A percentile compares a stretch with the other conserved stretches of the same genome.
phyloP scores from a whole-genome alignment of 2,329 filamentous ascomycete genomes.

The Cladosporium sp. region DNA sequence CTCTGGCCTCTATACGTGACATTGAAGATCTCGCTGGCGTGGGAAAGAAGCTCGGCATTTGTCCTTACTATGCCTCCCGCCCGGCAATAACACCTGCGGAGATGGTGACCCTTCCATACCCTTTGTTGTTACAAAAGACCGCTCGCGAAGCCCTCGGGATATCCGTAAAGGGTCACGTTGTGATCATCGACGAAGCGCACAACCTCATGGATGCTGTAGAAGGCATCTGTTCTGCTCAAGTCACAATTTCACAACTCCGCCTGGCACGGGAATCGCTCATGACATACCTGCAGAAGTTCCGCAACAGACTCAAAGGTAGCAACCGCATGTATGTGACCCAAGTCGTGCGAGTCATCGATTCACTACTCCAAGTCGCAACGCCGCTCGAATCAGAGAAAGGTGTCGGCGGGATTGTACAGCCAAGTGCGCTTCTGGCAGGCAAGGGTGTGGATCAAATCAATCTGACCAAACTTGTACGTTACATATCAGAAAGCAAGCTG shows the following conservation, averaged over 20 bases:
- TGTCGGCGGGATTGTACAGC: constrained; percentile 68
- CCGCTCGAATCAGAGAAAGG: constrained; percentile 29
- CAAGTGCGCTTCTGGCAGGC: constrained; percentile 71
- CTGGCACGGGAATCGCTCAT: constrained; percentile 74
- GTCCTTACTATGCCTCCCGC: constrained; percentile 95
- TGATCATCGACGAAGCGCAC: constrained; percentile 97
- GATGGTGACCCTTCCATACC: constrained; percentile 91
- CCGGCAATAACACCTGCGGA: constrained; percentile 73
- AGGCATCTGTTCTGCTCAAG: constrained; percentile 77
- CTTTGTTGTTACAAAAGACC: constrained; percentile 80
- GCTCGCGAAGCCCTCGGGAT: constrained; percentile 86
- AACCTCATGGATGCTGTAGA: constrained; percentile 96
- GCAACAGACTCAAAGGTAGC: constrained; percentile 83
- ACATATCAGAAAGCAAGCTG: constrained; percentile 88
- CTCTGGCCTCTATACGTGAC: constrained; percentile 81
- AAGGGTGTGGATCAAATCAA: constrained; percentile 97
- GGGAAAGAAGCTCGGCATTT: constrained; percentile 77
- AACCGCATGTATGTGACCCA: constrained; percentile 92
- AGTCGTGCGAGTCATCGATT: constrained; percentile 79
- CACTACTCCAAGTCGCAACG: constrained; percentile 51
- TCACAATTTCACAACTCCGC: constrained; percentile 72
- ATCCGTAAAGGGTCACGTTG: constrained; percentile 80
- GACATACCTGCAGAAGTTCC: constrained; percentile 82
- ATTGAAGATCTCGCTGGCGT: constrained; percentile 86
- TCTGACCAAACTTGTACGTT: constrained; percentile 81